These are phyloP conservation scores for Sarocladiaceae sp. DNA, from an alignment of 2,329 filamentous ascomycete genomes.

Conservation along the genomic window DNA sequence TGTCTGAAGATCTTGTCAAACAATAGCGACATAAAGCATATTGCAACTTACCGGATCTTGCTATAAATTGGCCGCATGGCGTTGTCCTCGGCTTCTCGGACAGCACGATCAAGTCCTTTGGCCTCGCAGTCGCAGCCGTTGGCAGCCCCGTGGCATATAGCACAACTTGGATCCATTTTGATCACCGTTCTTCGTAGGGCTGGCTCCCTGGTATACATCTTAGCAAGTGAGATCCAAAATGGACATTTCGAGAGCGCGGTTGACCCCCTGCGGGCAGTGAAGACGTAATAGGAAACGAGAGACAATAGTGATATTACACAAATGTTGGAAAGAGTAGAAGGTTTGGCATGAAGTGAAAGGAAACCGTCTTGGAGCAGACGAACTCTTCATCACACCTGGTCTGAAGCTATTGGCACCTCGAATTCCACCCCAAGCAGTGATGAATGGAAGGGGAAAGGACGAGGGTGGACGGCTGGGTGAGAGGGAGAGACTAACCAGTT, in stretches of 20 bases:
- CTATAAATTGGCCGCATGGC: constrained; percentile 61
- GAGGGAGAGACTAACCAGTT: constrained; percentile 6
- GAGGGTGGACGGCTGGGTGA: neutral
- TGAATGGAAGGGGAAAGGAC: neutral
- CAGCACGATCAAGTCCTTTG: constrained; percentile 58
- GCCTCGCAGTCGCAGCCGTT: constrained; percentile 62
- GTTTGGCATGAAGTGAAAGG: too few relatives aligned
- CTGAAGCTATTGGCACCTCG: too few relatives aligned
- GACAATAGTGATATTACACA: constrained; percentile 9
- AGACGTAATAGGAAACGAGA: constrained; percentile 3
- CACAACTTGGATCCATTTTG: constrained; percentile 67
- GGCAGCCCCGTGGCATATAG: constrained; percentile 60
- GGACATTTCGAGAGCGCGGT: neutral
- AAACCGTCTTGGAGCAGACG: too few relatives aligned
- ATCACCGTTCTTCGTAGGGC: constrained; percentile 40
- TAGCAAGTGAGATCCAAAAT: constrained; percentile 26
- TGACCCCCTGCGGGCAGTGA: neutral
- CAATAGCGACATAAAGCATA: too few relatives aligned
- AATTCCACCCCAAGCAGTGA: neutral
- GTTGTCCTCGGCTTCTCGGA: constrained; percentile 58
- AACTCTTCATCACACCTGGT: too few relatives aligned
- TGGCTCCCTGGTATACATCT: constrained; percentile 48
- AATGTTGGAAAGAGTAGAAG: neutral
- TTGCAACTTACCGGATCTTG: constrained; percentile 55
- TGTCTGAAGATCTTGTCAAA: neutral